These are phyloP conservation scores for Pyronema domesticum DNA, from an alignment of 495 filamentous ascomycete species.

Conservation along the genomic window DNA sequence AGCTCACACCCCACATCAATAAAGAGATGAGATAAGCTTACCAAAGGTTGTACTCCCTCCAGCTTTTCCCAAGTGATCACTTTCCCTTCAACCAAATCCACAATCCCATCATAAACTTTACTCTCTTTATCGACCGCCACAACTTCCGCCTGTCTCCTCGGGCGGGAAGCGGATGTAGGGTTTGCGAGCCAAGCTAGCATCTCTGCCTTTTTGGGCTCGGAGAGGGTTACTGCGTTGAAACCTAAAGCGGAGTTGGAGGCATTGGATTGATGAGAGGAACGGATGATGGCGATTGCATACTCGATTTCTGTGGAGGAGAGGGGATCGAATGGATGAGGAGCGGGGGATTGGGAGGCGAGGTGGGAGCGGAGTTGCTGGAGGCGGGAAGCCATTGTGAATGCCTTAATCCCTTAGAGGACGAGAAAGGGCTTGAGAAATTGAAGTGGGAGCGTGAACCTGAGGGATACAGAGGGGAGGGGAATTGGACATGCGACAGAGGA, in stretches of 20 bases:
- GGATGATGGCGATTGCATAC: constrained; percentile 47
- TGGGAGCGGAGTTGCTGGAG: constrained; percentile 51
- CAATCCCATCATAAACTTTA: constrained; percentile 69
- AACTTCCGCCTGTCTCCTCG: constrained; percentile 60
- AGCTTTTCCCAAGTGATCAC: constrained; percentile 60
- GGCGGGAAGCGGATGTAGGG: constrained; percentile 42
- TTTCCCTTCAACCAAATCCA: constrained; percentile 54
- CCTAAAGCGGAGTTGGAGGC: constrained; percentile 35
- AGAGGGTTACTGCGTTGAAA: constrained; percentile 82
- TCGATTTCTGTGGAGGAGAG: constrained; percentile 65
- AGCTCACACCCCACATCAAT: no score
- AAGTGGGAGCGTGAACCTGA: neutral
- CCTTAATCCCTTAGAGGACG: neutral
- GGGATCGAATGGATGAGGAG: constrained; percentile 72
- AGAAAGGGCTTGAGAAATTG: neutral
- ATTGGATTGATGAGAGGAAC: constrained; percentile 37
- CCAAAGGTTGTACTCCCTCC: constrained; percentile 68
- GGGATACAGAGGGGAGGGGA: neutral
- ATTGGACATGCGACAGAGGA: neutral
- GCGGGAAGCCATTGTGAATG: constrained; percentile 34
- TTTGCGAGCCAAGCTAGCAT: constrained; percentile 69
- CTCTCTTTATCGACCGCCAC: constrained; percentile 69
- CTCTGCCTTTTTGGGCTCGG: constrained; percentile 71
- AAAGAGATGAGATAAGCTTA: constrained; percentile 24
- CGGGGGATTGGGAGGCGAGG: constrained; percentile 36